These are phyloP conservation scores for Calonectria pteridis DNA, from an alignment of 2,329 filamentous ascomycete species.

Conservation along the genomic window DNA sequence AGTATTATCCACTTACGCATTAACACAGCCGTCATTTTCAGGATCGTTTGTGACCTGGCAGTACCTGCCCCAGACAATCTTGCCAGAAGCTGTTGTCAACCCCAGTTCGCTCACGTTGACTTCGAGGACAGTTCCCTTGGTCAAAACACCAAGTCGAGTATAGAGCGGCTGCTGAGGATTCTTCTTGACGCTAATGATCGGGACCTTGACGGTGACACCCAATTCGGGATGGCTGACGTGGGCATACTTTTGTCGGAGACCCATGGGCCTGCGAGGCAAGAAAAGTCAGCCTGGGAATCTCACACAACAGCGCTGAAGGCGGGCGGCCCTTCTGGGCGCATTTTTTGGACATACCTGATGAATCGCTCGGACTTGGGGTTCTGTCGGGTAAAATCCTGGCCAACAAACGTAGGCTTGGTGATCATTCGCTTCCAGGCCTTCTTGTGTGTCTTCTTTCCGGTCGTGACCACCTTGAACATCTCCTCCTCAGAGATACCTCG, in stretches of 20 bases:
- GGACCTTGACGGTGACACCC: slow-evolving; percentile 88
- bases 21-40: slow-evolving; percentile 56
- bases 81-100: slow-evolving; percentile 89
- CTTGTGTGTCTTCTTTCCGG: slow-evolving; percentile 93
- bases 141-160: slow-evolving; percentile 91
- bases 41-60: slow-evolving; percentile 65
- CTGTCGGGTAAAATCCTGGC: slow-evolving; percentile 87
- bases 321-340: no score
- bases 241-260: slow-evolving; percentile 64
- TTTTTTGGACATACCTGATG: slow-evolving; percentile 46
- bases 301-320: no score
- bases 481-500: slow-evolving; percentile 92
- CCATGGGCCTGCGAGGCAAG: slow-evolving; percentile 54
- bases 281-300: neutral
- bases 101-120: slow-evolving; percentile 95
- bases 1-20: neutral
- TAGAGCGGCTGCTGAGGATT: slow-evolving; percentile 88
- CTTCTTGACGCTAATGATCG: slow-evolving; percentile 77
- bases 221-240: slow-evolving; percentile 80
- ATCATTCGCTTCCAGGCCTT: slow-evolving; percentile 82
- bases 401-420: slow-evolving; percentile 79
- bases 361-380: slow-evolving; percentile 82
- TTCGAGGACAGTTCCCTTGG: slow-evolving; percentile 84
- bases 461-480: slow-evolving; percentile 97
- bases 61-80: slow-evolving; percentile 92